These are phyloP conservation scores for Prosopis cineraria DNA, from an alignment of 306 rosid species.

Conservation along the genomic window DNA sequence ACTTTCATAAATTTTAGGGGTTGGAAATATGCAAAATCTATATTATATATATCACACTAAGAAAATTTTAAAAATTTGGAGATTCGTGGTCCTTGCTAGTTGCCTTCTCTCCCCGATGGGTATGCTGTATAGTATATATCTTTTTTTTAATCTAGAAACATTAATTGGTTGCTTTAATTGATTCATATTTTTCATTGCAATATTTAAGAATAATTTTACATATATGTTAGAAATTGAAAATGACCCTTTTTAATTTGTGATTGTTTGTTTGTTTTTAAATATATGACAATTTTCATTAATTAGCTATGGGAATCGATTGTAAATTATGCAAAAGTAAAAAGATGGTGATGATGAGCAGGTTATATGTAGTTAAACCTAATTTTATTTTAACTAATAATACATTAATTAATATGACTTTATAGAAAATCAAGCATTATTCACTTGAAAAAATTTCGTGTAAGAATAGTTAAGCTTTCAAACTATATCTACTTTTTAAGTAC, in stretches of 20 bases:
- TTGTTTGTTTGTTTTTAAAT: background rate
- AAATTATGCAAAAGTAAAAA: background rate
- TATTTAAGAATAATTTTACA: too few relatives aligned
- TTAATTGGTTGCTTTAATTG: background rate
- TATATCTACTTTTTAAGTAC: too few relatives aligned
- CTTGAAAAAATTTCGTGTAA: background rate
- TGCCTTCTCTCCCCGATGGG: too few relatives aligned
- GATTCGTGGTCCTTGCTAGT: too few relatives aligned
- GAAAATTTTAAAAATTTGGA: too few relatives aligned
- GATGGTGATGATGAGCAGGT: background rate
- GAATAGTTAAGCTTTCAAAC: too few relatives aligned
- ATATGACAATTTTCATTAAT: background rate
- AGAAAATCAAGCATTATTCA: background rate
- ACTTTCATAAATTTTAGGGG: too few relatives aligned
- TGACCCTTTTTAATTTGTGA: background rate
- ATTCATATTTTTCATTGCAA: background rate
- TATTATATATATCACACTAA: too few relatives aligned
- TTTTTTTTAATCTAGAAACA: background rate
- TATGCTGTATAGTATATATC: background rate
- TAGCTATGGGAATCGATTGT: too few relatives aligned
- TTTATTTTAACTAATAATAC: background rate
- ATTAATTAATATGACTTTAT: background rate
- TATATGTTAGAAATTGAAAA: background rate
- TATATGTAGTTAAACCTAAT: background rate
- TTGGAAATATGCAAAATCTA: too few relatives aligned